Conservation (phyloP, 805 yeast genomes). For the Teunomyces panamensis region DNA sequence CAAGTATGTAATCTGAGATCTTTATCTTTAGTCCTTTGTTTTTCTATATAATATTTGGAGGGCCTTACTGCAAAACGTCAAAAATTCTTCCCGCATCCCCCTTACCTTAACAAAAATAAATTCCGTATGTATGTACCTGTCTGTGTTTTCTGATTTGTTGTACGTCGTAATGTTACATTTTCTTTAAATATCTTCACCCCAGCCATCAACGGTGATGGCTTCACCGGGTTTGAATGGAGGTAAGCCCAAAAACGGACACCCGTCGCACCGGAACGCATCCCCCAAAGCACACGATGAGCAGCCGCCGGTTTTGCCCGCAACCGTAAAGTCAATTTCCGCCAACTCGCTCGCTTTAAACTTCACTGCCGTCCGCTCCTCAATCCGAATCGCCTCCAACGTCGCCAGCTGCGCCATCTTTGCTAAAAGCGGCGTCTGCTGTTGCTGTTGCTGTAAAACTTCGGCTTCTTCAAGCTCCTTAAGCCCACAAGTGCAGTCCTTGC, state of each 20-base stretch:
- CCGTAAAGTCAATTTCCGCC: conserved; percentile 90
- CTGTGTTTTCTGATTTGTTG: not conserved
- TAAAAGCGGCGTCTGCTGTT: conserved; percentile 39
- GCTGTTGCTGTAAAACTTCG: conserved; percentile 35
- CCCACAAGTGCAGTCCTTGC: conserved; percentile 98
- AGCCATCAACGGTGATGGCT: conserved; percentile 68
- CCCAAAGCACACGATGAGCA: conserved; percentile 97
- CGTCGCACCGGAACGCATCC: conserved; percentile 97
- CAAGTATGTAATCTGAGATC: not conserved
- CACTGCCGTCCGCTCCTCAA: conserved; percentile 47
- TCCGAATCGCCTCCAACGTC: conserved; percentile 50
- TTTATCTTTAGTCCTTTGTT: not conserved
- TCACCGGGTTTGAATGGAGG: conserved; percentile 99
- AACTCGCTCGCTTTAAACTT: conserved; percentile 65
- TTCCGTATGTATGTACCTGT: too few species aligned
- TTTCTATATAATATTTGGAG: not conserved
- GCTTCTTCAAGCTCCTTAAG: conserved; percentile 81
- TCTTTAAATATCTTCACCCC: conserved; percentile 68
- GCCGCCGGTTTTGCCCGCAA: conserved; percentile 96
- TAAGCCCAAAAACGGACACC: conserved; percentile 94
- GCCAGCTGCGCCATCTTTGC: conserved; percentile 51
- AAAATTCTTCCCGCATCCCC: too few species aligned
- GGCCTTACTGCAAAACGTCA: too few species aligned
- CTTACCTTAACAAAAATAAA: too few species aligned
- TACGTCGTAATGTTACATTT: not conserved